These are phyloP conservation scores for Zizania palustris DNA, from an alignment of 202 grass and related monocot genomes.

Conservation along the genomic window DNA sequence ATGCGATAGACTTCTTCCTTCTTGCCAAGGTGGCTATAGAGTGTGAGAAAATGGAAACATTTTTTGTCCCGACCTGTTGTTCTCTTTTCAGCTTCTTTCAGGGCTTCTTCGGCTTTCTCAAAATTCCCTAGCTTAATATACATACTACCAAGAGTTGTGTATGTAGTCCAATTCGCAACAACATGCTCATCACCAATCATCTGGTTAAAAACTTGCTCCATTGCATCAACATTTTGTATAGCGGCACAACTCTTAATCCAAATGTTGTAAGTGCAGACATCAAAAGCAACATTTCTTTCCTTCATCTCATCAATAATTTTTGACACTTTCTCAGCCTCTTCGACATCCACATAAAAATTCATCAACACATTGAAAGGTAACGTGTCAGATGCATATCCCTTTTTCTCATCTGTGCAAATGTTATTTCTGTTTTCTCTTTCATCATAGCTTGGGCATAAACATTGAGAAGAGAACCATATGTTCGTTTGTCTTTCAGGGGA, in stretches of 20 bases:
- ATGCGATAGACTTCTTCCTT: conserved; percentile 80
- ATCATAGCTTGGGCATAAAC: conserved; percentile 78
- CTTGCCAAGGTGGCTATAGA: conserved; percentile 78
- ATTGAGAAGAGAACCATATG: conserved; percentile 86
- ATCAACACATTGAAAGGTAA: conserved; percentile 88
- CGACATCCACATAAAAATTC: conserved; percentile 80
- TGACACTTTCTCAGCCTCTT: conserved; percentile 55
- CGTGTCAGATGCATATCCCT: conserved; percentile 62
- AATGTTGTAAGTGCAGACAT: conserved; percentile 88
- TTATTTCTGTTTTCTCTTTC: conserved; percentile 74
- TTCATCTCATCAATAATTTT: conserved; percentile 76
- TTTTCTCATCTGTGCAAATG: conserved; percentile 70
- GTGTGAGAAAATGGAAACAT: conserved; percentile 78
- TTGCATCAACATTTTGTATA: conserved; percentile 65
- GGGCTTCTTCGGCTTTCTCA: conserved; percentile 71
- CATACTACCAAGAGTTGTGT: conserved; percentile 84
- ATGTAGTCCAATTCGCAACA: conserved; percentile 89
- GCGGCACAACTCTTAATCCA: conserved; percentile 87
- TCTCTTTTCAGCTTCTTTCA: conserved; percentile 87
- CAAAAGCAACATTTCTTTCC: conserved; percentile 63
- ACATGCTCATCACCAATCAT: conserved; percentile 75
- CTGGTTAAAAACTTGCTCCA: conserved; percentile 63
- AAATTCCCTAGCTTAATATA: conserved; percentile 67
- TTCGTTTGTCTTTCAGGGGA: conserved; percentile 70
- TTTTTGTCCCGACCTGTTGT: conserved; percentile 69